These are phyloP conservation scores for Trichoderma sp. DNA, from an alignment of 2,329 filamentous ascomycete species.

Conservation along the genomic window DNA sequence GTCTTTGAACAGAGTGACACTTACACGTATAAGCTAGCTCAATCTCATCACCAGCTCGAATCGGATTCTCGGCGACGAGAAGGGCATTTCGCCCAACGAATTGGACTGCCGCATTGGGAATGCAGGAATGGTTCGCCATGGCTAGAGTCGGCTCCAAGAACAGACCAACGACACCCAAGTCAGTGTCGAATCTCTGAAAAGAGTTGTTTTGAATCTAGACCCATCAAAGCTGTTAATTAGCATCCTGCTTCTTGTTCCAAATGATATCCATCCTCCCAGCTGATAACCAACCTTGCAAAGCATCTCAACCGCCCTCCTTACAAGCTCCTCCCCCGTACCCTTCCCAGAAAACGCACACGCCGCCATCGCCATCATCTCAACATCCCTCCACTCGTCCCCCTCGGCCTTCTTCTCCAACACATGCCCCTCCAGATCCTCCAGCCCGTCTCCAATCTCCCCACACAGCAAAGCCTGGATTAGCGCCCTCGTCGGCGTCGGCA, in stretches of 20 bases:
- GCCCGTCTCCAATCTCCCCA: constrained; percentile 32
- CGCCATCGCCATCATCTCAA: constrained; percentile 47
- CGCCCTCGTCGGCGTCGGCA: constrained; percentile 56
- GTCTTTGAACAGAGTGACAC: constrained; percentile 12
- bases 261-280: background rate
- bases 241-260: background rate
- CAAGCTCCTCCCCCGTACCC: constrained; percentile 34
- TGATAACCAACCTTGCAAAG: constrained; percentile 49
- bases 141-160: constrained; percentile 56
- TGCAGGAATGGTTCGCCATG: constrained; percentile 62
- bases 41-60: constrained; percentile 54
- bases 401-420: constrained; percentile 36
- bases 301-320: constrained; percentile 44
- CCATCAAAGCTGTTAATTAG: background rate
- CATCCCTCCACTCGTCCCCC: constrained; percentile 43
- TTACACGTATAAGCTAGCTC: constrained; percentile 61
- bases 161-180: constrained; percentile 51
- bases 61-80: constrained; percentile 48
- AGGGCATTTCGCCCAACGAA: constrained; percentile 52
- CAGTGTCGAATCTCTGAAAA: constrained; percentile 54
- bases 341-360: constrained; percentile 42
- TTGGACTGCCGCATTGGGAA: constrained; percentile 57
- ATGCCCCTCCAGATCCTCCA: constrained; percentile 48
- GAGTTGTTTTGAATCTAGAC: constrained; percentile 58
- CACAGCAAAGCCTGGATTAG: constrained; percentile 50